Percentiles rank a stretch among this genome's conserved stretches.
These are phyloP conservation scores for Clarireedia hainanense DNA, from an alignment of 2,329 filamentous ascomycete species.

Conservation along the genomic window DNA sequence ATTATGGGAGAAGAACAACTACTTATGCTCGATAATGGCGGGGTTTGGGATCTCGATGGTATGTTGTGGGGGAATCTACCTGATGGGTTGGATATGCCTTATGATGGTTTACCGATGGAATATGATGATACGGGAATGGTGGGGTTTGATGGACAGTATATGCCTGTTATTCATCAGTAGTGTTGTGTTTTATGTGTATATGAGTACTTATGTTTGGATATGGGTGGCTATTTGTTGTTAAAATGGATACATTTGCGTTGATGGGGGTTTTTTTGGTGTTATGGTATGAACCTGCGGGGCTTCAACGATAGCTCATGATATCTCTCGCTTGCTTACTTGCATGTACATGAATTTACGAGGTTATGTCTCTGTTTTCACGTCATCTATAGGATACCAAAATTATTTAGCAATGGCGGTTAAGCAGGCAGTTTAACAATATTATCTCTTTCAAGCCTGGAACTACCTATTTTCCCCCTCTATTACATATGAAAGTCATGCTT, in stretches of 20 bases:
- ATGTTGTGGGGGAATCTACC: constrained; percentile 44
- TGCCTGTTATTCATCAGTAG: not conserved
- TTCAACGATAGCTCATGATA: not conserved
- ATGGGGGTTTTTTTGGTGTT: not conserved
- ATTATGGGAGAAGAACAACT: constrained; percentile 37
- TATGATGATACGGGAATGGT: constrained; percentile 1
- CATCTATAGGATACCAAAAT: not conserved
- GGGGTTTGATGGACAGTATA: not conserved
- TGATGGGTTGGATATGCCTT: constrained; percentile 31
- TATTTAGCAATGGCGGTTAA: not conserved
- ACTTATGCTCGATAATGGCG: constrained; percentile 42
- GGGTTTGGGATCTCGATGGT: constrained; percentile 48
- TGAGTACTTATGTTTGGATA: too few species aligned
- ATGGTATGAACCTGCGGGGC: not conserved
- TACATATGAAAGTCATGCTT: too few species aligned
- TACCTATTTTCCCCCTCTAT: too few species aligned
- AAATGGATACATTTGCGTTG: not conserved
- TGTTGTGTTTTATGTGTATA: not conserved
- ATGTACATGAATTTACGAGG: not conserved
- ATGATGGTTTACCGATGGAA: constrained; percentile 22
- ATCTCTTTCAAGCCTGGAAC: not conserved
- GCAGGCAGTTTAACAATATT: not conserved
- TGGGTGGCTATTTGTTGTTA: not conserved
- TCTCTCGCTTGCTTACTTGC: not conserved
- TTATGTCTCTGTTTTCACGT: not conserved